Base-by-base conservation (phyloP, 805 yeast genomes). In the Sporopachydermia lactativora region DNA sequence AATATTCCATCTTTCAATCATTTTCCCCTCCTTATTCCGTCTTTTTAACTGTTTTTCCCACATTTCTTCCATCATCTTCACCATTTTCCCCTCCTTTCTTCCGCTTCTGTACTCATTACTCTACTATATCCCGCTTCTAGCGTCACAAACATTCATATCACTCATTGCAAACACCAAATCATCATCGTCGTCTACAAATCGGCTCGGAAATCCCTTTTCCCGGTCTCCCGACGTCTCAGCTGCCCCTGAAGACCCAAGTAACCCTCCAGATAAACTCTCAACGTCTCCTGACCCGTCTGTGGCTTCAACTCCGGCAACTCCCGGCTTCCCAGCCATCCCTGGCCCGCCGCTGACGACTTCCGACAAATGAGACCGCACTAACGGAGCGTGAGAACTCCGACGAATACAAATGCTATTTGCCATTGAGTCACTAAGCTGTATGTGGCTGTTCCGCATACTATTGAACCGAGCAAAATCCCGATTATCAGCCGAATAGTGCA, bases 351-450 rank as follows among this genome's bases (percentile, higher is more conserved):
- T 24, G 8, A 24, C 31, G n/a, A 24, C 31, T 24, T 24, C 31
- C n/a, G 31, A 24, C n/a, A 24, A 24, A 24, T 24, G 31, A 8
- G 31, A 24, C n/a, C n/a, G 8, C 13, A 24, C 31, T 24, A 24
- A 24, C n/a, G 31, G 31, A 8, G 31, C 31, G n/a, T 24, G 53
- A 5, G 53, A 43, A 2, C 37, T 41, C n/a, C 53, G 45, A 39
- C 49, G 46, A 3, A 51, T 44, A 3, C 61, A 57, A 41, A 71
- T 47, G 45, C 79, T 72, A 35, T 74, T 71, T 19, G 67, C 65
- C 6, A 75, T 62, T 48, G 73, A 71, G 18, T 74, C 81, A 36
- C 75, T 64, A 34, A 75, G 55, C 34, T 71, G 63, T 43, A 73
- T 77, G 48, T 74, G 77, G 35, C 67, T 71, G 13, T 60, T 61